A percentile compares a stretch with the other conserved stretches of the same genome.
These are phyloP conservation scores for Paxillus involutus DNA, from an alignment of 768 basidiomycete genomes.

Conservation along the genomic window DNA sequence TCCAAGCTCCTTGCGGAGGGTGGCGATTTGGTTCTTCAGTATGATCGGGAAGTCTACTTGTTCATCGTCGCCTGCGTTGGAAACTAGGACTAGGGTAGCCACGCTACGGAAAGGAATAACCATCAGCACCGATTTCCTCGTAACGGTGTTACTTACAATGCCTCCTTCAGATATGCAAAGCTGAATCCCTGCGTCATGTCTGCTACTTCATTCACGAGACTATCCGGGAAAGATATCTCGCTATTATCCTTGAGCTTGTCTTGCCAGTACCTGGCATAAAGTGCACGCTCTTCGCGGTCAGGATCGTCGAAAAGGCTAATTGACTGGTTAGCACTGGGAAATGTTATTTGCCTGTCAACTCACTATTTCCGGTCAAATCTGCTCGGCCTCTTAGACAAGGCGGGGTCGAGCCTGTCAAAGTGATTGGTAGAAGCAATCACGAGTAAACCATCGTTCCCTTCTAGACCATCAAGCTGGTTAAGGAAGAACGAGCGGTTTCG, in stretches of 20 bases:
- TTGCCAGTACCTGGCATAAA: constrained; percentile 82
- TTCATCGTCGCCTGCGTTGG: constrained; percentile 47
- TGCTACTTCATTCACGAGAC: constrained; percentile 59
- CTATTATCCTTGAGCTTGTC: constrained; percentile 65
- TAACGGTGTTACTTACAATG: constrained; percentile 57
- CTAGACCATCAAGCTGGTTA: constrained; percentile 81
- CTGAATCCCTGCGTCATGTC: constrained; percentile 65
- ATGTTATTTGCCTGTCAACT: constrained; percentile 26
- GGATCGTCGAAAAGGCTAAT: constrained; percentile 75
- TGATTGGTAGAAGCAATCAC: constrained; percentile 84
- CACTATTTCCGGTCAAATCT: constrained; percentile 88
- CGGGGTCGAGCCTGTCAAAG: constrained; percentile 76
- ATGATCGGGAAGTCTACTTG: constrained; percentile 49
- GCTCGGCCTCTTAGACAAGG: constrained; percentile 73
- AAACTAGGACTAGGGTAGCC: constrained; percentile 68
- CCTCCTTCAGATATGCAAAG: constrained; percentile 89
- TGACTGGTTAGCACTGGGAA: neutral
- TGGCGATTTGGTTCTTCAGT: constrained; percentile 58
- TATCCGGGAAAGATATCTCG: constrained; percentile 65
- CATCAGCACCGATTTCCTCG: neutral
- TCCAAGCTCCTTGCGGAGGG: constrained; percentile 66
- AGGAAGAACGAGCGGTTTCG: constrained; percentile 83
- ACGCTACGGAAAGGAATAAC: constrained; percentile 44
- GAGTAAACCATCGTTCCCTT: constrained; percentile 77
- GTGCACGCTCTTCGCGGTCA: constrained; percentile 54